phyloP scores from a whole-genome alignment of 228 moss, liverwort and hornwort genomes.

The Sphagnum fallax region DNA sequence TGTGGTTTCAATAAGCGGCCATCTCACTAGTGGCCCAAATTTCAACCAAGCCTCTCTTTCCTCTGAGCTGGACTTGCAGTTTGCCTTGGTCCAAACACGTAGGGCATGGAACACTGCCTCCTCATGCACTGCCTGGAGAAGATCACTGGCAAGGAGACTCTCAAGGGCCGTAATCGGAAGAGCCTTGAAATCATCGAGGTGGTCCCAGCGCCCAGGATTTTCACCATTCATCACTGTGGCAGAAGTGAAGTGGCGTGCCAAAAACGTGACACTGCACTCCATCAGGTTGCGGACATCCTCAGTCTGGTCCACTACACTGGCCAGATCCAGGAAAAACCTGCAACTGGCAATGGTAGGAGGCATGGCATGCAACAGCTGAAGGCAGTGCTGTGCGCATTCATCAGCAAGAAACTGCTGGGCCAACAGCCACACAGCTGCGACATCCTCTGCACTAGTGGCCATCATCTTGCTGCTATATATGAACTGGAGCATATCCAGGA shows the following conservation, averaged over 20 bases:
- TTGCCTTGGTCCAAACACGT: constrained; percentile 4
- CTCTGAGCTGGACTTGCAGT: constrained; percentile 4
- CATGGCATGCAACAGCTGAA: constrained; percentile 1
- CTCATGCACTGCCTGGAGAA: constrained; percentile 11
- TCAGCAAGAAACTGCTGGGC: constrained; percentile 6
- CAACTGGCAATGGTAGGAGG: constrained; percentile 4
- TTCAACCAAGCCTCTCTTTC: constrained; percentile 5
- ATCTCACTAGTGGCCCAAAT: constrained; percentile 7
- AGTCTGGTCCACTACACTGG: constrained; percentile 10
- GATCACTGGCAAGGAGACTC: constrained; percentile 7
- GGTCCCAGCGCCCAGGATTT: constrained; percentile 13
- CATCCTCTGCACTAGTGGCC: constrained; percentile 4
- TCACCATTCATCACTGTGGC: constrained; percentile 10
- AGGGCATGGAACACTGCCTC: constrained; percentile 8
- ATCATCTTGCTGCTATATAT: constrained; percentile 4
- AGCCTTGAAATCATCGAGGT: constrained; percentile 7
- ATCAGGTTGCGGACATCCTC: constrained; percentile 1
- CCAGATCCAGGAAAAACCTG: constrained; percentile 7
- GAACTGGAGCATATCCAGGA: constrained; percentile 9
- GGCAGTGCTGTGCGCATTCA: constrained; percentile 1
- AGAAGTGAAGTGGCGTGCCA: constrained; percentile 8
- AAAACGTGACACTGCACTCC: constrained; percentile 2
- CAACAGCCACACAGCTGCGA: constrained; percentile 8
- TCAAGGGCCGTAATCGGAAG: constrained; percentile 8
- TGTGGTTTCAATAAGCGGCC: constrained; percentile 9